Evolutionary conservation across 2,329 filamentous ascomycete species (phyloP).

Genomic region (Penicillium oxalicum): DNA sequence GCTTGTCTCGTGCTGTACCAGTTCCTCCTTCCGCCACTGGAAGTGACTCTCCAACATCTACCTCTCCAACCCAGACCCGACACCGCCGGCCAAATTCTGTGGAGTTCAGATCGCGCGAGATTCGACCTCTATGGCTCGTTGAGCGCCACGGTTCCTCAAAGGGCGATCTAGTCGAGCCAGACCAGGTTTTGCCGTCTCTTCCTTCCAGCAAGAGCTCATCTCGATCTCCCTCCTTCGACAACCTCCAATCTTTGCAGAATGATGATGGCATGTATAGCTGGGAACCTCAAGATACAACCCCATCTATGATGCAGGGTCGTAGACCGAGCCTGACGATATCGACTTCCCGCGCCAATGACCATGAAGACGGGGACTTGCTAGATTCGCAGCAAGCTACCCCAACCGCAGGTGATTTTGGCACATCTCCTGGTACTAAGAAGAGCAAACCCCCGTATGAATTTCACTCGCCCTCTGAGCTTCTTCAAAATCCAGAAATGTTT

Average conservation of each 20-base stretch:
- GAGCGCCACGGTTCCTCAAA: slow-evolving; percentile 53
- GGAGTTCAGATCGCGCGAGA: slow-evolving; percentile 57
- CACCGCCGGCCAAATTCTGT: slow-evolving; percentile 46
- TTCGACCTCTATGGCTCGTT: slow-evolving; percentile 76
- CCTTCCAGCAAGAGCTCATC: slow-evolving; percentile 49
- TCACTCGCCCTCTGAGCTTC: slow-evolving; percentile 42
- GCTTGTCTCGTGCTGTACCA: slow-evolving; percentile 38
- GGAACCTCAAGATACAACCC: slow-evolving; percentile 26
- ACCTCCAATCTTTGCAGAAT: slow-evolving; percentile 27
- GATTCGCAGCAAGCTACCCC: slow-evolving; percentile 65
- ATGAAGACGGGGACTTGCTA: slow-evolving; percentile 42
- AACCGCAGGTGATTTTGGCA: slow-evolving; percentile 51
- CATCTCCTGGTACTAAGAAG: slow-evolving; percentile 23
- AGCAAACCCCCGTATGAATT: slow-evolving; percentile 43
- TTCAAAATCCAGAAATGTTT: slow-evolving; percentile 33
- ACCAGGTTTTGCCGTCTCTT: slow-evolving; percentile 45
- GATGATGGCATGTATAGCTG: slow-evolving; percentile 25
- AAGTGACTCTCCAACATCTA: slow-evolving; percentile 27
- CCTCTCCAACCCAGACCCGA: slow-evolving; percentile 40
- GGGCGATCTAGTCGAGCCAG: slow-evolving; percentile 29
- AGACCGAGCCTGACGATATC: slow-evolving; percentile 24
- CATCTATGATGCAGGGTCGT: slow-evolving; percentile 20
- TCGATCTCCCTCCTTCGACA: slow-evolving; percentile 42
- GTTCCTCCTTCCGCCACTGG: slow-evolving; percentile 31
- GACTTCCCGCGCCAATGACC: slow-evolving; percentile 31